Conservation (phyloP, 768 basidiomycete genomes). For the Tylopilus balloui region DNA sequence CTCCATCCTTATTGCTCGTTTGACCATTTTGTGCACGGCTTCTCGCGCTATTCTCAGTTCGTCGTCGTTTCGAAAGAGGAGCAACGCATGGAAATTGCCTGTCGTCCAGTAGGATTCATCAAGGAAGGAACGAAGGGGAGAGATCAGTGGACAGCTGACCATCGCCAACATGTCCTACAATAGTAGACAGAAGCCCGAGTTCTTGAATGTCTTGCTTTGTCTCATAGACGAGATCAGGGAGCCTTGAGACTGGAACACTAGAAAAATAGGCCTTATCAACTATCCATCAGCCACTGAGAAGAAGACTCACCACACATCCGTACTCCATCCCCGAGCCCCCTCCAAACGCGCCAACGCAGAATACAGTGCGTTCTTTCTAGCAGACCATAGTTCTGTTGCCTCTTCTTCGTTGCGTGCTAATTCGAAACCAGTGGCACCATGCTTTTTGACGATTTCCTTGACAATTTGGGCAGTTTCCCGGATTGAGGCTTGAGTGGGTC, state of each 20-base stretch:
- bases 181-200: conserved; percentile 53
- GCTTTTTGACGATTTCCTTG: conserved; percentile 50
- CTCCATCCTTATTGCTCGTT: conserved; percentile 63
- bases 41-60: conserved; percentile 42
- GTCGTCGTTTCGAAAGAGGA: conserved; percentile 55
- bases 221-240: conserved; percentile 60
- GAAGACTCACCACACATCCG: conserved; percentile 65
- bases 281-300: background rate
- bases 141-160: conserved; percentile 40
- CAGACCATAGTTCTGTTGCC: conserved; percentile 68
- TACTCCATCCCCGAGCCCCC: conserved; percentile 58
- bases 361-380: conserved; percentile 63
- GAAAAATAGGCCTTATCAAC: background rate
- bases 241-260: conserved; percentile 59
- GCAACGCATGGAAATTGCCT: conserved; percentile 50
- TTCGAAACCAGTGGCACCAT: conserved; percentile 65
- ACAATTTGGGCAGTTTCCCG: conserved; percentile 58
- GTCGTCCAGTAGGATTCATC: background rate
- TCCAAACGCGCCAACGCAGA: conserved; percentile 52
- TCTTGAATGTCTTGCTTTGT: conserved; percentile 66
- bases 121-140: background rate
- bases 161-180: conserved; percentile 78
- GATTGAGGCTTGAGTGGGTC: conserved; percentile 55
- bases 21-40: conserved; percentile 58
- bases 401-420: conserved; percentile 62